A percentile compares a stretch with the other conserved stretches of the same genome.
phyloP scores from a whole-genome alignment of 2,329 filamentous ascomycete genomes.

The Fusarium austroafricanum region DNA sequence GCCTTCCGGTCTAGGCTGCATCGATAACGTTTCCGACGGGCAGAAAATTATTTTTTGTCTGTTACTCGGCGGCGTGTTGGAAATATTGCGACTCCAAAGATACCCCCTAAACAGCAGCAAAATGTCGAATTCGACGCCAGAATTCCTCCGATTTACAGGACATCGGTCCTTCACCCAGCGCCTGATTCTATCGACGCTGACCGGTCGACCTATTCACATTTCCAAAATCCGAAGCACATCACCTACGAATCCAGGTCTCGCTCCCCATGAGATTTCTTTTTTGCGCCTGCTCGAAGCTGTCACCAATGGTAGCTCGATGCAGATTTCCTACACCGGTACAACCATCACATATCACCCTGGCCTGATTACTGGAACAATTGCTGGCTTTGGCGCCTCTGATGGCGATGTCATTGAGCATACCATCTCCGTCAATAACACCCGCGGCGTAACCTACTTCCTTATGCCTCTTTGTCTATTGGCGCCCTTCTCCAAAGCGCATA shows the following conservation, averaged over 20 bases:
- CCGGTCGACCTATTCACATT: constrained; percentile 88
- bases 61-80: constrained; percentile 17
- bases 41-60: constrained; percentile 55
- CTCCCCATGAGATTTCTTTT: constrained; percentile 94
- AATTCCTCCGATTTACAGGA: constrained; percentile 81
- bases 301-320: constrained; percentile 94
- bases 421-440: constrained; percentile 78
- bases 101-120: constrained; percentile 38
- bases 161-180: constrained; percentile 86
- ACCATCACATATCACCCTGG: constrained; percentile 92
- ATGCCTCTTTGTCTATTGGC: constrained; percentile 89
- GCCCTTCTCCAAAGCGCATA: constrained; percentile 89
- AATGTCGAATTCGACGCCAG: constrained; percentile 60
- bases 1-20: constrained; percentile 42
- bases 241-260: constrained; percentile 86
- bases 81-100: constrained; percentile 40
- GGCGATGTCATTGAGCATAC: constrained; percentile 85
- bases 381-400: constrained; percentile 76
- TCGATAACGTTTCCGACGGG: constrained; percentile 44
- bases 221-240: constrained; percentile 92
- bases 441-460: constrained; percentile 92
- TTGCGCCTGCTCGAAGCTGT: constrained; percentile 92
- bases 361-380: constrained; percentile 85
- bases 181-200: constrained; percentile 89
- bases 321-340: constrained; percentile 96